phyloP scores from a whole-genome alignment of 2,329 filamentous ascomycete species.

The Alternaria sp. region DNA sequence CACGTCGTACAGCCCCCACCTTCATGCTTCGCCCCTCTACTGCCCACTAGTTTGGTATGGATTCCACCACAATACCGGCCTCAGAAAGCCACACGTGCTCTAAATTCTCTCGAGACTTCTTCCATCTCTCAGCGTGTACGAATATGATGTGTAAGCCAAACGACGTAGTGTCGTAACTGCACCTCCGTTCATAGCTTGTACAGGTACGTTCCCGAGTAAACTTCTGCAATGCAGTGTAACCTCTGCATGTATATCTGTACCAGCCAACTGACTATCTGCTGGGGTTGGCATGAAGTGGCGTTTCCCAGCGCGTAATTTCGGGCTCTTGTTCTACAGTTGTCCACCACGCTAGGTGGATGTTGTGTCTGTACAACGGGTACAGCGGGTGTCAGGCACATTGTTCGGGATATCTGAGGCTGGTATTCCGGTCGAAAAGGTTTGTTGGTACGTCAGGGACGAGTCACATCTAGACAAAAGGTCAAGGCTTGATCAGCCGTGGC shows the following conservation, averaged over 20 bases:
- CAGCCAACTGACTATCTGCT: not conserved
- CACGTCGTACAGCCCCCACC: not conserved
- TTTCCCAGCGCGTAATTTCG: slow-evolving; percentile 3
- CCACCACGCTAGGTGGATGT: slow-evolving; percentile 1
- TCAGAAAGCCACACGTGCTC: not conserved
- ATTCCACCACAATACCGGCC: not conserved
- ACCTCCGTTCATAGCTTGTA: not conserved
- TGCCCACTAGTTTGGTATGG: not conserved
- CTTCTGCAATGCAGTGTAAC: not conserved
- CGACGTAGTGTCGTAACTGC: not conserved
- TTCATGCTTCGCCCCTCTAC: not conserved
- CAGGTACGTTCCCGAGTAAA: not conserved
- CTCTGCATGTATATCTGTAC: not conserved
- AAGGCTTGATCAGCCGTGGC: not conserved
- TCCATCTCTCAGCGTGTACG: not conserved
- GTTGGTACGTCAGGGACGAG: not conserved
- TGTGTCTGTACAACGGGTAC: slow-evolving; percentile 4
- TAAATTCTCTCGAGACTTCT: not conserved
- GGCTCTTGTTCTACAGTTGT: not conserved
- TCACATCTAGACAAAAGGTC: not conserved
- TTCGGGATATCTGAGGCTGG: slow-evolving; percentile 6
- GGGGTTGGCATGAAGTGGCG: slow-evolving; percentile 3
- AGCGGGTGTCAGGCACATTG: slow-evolving; percentile 3
- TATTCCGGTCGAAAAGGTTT: not conserved
- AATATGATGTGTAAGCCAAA: not conserved